Conservation (phyloP, 2,329 filamentous ascomycete species). For the Emergomyces orientalis region DNA sequence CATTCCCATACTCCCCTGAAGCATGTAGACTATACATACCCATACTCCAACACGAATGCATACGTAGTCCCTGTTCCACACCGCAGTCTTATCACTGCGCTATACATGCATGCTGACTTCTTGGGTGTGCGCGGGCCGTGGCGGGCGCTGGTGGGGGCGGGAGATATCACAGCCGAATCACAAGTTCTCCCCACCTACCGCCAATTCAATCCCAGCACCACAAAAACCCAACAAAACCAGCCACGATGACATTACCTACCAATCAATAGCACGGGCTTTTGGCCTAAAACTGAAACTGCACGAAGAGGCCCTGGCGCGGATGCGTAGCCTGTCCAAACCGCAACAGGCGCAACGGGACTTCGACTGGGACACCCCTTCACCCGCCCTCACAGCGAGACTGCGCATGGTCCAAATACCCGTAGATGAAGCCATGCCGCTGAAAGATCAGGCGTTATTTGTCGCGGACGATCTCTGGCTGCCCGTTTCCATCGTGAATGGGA, state of each 20-base stretch:
- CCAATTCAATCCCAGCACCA: not conserved
- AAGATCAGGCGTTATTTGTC: constrained; percentile 69
- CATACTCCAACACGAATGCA: not conserved
- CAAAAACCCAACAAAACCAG: constrained; percentile 36
- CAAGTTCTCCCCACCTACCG: not conserved
- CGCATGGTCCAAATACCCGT: constrained; percentile 84
- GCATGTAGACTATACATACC: not conserved
- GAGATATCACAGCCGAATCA: not conserved
- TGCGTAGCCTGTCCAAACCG: constrained; percentile 71
- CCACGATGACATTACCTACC: constrained; percentile 96
- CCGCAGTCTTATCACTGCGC: not conserved
- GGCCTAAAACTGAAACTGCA: constrained; percentile 66
- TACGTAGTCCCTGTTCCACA: not conserved
- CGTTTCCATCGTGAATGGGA: constrained; percentile 78
- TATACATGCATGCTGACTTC: not conserved
- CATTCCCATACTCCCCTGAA: not conserved
- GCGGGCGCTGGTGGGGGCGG: not conserved
- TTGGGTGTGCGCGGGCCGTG: not conserved
- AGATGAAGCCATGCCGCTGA: constrained; percentile 54
- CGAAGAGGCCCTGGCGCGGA: constrained; percentile 64
- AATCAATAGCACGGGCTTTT: constrained; percentile 87
- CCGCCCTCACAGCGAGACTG: constrained; percentile 68
- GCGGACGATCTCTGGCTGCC: constrained; percentile 84
- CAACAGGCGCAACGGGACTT: constrained; percentile 66
- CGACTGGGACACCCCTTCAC: constrained; percentile 74